Conservation (phyloP, 768 basidiomycete species). For the Polyporus arcularius region DNA sequence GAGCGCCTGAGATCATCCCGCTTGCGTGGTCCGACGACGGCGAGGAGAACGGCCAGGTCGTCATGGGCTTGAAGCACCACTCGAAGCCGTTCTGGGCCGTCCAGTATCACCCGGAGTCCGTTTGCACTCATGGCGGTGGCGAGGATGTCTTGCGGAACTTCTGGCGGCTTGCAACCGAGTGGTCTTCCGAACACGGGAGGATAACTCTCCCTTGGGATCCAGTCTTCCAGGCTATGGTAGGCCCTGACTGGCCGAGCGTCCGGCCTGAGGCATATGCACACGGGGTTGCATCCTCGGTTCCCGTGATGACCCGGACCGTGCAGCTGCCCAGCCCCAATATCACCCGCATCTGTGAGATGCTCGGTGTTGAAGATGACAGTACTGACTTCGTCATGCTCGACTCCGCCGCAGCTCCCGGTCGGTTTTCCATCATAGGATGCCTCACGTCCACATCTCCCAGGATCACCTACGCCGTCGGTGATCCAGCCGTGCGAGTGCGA, state of each 20-base stretch:
- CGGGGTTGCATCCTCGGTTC: constrained; percentile 22
- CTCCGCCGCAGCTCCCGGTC: constrained; percentile 74
- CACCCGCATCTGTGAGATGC: constrained; percentile 56
- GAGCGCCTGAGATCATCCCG: constrained; percentile 53
- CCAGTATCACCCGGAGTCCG: constrained; percentile 88
- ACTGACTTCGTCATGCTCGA: constrained; percentile 74
- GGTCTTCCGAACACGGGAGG: constrained; percentile 48
- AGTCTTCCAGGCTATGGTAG: constrained; percentile 38
- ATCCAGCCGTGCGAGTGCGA: constrained; percentile 48
- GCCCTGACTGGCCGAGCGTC: constrained; percentile 59
- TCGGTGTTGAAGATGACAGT: constrained; percentile 58
- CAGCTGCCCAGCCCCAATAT: constrained; percentile 45
- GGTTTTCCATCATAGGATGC: constrained; percentile 71
- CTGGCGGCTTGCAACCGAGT: constrained; percentile 65
- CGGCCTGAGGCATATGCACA: constrained; percentile 6
- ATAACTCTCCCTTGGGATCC: constrained; percentile 43
- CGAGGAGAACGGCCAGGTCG: constrained; percentile 62
- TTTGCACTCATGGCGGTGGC: constrained; percentile 70
- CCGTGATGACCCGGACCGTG: constrained; percentile 42
- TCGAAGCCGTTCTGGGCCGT: constrained; percentile 81
- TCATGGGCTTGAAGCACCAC: constrained; percentile 74
- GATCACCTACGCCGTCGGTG: constrained; percentile 58
- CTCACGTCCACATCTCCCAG: constrained; percentile 54
- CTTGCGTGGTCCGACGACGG: constrained; percentile 76
- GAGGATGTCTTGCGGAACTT: constrained; percentile 71